These are phyloP conservation scores for Leishmania turanica DNA, from an alignment of 208 protist species.

Conservation along the genomic window DNA sequence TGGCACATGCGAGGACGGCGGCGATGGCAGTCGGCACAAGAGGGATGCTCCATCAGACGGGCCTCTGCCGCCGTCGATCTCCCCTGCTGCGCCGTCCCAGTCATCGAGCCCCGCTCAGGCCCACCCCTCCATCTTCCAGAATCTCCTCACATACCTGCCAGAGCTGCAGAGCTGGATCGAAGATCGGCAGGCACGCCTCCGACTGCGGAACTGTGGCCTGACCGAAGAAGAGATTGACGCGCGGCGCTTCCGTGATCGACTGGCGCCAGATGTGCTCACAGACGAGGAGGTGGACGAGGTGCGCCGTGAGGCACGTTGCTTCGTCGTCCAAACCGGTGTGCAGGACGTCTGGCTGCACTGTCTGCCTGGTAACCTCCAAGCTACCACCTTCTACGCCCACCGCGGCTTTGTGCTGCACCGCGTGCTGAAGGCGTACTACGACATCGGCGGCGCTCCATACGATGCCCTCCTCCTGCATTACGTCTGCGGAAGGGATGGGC, in stretches of 20 bases:
- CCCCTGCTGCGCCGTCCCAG: background rate
- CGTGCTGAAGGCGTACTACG: slow-evolving; percentile 54
- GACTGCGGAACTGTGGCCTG: slow-evolving; percentile 23
- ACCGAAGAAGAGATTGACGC: slow-evolving; percentile 22
- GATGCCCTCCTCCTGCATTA: slow-evolving; percentile 39
- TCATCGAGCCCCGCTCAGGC: background rate
- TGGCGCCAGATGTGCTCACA: slow-evolving; percentile 18
- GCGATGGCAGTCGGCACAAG: background rate
- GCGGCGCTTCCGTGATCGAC: slow-evolving; percentile 21
- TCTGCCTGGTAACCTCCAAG: slow-evolving; percentile 40
- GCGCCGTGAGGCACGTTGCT: slow-evolving; percentile 16
- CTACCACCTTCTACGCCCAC: slow-evolving; percentile 56
- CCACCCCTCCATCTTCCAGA: slow-evolving; percentile 1
- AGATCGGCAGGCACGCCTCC: slow-evolving; percentile 21
- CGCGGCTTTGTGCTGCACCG: slow-evolving; percentile 52
- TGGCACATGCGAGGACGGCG: background rate
- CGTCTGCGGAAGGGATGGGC: background rate
- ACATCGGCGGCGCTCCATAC: slow-evolving; percentile 33
- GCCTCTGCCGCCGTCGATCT: background rate
- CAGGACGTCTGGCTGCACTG: slow-evolving; percentile 83
- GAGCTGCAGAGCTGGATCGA: slow-evolving; percentile 28
- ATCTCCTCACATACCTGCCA: slow-evolving; percentile 17
- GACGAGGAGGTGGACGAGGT: slow-evolving; percentile 35
- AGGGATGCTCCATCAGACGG: background rate
- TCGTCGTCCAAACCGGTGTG: slow-evolving; percentile 51